Percentiles rank a stretch among this genome's conserved stretches.
Evolutionary conservation across 345 rosid species (phyloP).

Genomic region (Populus deltoides): DNA sequence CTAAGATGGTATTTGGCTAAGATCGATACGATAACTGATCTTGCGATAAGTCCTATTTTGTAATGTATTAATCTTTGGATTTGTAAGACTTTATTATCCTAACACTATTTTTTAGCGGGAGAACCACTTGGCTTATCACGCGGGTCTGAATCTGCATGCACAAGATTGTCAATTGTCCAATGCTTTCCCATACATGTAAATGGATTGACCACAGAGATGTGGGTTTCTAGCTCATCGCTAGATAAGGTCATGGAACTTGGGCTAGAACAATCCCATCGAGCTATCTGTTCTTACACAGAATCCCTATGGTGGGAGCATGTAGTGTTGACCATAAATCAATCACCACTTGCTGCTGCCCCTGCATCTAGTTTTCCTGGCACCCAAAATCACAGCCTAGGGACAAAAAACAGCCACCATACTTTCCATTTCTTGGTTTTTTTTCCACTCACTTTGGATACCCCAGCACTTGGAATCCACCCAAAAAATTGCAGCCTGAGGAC

Average conservation of each 20-base stretch:
- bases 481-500: not conserved
- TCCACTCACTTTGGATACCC: conserved; percentile 11
- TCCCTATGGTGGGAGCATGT: not conserved
- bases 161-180: not conserved
- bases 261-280: not conserved
- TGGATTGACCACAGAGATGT: not conserved
- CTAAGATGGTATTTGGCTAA: too few species aligned
- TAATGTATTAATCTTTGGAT: not conserved
- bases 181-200: not conserved
- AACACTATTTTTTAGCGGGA: not conserved
- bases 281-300: not conserved
- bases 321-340: not conserved
- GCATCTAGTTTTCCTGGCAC: not conserved
- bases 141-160: not conserved
- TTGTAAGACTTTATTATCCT: not conserved
- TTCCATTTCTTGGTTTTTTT: not conserved
- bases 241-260: not conserved
- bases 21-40: too few species aligned
- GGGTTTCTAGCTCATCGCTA: not conserved
- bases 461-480: not conserved
- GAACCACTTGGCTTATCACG: not conserved
- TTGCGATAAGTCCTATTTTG: too few species aligned
- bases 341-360: not conserved
- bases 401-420: not conserved
- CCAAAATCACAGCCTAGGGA: not conserved